Base-by-base conservation (phyloP, 106 monocot genomes). In the Narthecium ossifragum region DNA sequence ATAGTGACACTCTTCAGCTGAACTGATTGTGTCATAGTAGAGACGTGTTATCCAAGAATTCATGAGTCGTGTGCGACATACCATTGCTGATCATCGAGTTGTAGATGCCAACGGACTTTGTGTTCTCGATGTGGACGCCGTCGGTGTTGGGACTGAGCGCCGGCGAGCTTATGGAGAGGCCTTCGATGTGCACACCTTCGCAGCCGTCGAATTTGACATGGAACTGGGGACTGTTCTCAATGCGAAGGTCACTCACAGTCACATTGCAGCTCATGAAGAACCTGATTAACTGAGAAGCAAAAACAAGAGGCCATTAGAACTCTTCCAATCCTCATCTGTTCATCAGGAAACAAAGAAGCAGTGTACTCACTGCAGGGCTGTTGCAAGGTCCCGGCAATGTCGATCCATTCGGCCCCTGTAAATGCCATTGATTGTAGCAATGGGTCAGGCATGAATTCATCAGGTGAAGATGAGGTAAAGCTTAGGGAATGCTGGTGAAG, bases 191-290 rank as follows among this genome's bases (percentile, higher is more conserved):
- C 10, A 94, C 89, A 5, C 68, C 85, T 2, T 83, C 64, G 63
- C 93, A 94, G 9, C 72, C 73, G 37, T 94, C 93, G 63, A 94
- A 94, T 45, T 91, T 87, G 40, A 98, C 34, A 61, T 98, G 96
- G 67, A 98, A 98, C 56, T 87, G 78, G 0, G 96, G 96, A 51
- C 96, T 98, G 78, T 98, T 98, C 67, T 98, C 72, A 23, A 98
- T 82, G 34, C 56, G 31, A 9, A 98, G 56, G 46, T 77, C 81
- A 31, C 53, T 67, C 26, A 98, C 59, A 2, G 61, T 79, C 29
- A 90, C 15, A 62, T 90, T 84, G 33, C 62, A 79, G 72, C 90
- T 80, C 81, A 79, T 64, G 81, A 98, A 91, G 81, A 98, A 98
- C 66, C 96, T 78, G 9, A 98, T 81, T 64, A 98, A 57, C 96